These are phyloP conservation scores for Fragaria nilgerrensis DNA, from an alignment of 306 rosid genomes.

Conservation along the genomic window DNA sequence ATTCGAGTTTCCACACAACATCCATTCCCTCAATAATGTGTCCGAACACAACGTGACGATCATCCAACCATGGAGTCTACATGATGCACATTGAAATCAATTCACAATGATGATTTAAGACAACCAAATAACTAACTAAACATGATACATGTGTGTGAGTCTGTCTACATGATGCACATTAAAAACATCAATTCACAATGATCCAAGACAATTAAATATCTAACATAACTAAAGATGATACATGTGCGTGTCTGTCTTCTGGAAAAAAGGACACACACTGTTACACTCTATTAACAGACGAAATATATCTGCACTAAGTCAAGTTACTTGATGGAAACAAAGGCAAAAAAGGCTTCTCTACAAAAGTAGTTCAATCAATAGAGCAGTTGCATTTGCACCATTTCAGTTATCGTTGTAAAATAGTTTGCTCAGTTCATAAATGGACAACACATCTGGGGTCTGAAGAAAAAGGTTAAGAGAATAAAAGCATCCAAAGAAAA, in stretches of 20 bases:
- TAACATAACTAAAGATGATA: conserved; percentile 11
- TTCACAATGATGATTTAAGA: not conserved
- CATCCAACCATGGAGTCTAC: conserved; percentile 95
- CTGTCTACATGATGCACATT: conserved; percentile 30
- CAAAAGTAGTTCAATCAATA: not conserved
- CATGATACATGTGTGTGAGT: too few relatives aligned
- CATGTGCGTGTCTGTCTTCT: not conserved
- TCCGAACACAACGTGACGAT: conserved; percentile 87
- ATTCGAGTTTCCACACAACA: conserved; percentile 63
- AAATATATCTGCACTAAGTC: not conserved
- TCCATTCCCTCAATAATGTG: conserved; percentile 77
- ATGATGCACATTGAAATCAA: conserved; percentile 29
- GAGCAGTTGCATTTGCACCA: conserved; percentile 7
- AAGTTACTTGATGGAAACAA: not conserved
- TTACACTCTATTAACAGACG: not conserved
- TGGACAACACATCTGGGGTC: not conserved
- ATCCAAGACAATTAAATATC: conserved; percentile 23
- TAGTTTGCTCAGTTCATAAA: too few relatives aligned
- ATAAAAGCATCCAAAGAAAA: not conserved
- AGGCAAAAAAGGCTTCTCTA: not conserved
- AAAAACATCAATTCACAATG: conserved; percentile 19
- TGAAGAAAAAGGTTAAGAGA: not conserved
- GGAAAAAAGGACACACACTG: not conserved
- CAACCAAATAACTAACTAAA: too few relatives aligned
- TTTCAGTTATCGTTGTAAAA: not conserved